These are phyloP conservation scores for Verticillium zaregamsianum DNA, from an alignment of 2,329 filamentous ascomycete genomes.

Conservation along the genomic window DNA sequence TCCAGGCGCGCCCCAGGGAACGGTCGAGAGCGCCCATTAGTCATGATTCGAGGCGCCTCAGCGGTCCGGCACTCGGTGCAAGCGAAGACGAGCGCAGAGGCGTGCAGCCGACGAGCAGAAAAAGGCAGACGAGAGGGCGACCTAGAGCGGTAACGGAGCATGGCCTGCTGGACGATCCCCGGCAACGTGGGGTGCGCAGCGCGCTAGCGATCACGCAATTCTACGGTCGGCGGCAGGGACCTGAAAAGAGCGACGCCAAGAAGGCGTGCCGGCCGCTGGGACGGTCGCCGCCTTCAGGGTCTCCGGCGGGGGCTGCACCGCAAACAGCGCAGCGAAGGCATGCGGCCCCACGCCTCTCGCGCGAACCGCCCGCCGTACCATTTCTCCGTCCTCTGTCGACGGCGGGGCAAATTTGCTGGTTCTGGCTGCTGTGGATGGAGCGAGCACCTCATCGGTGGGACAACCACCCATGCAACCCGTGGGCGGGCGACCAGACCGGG, in stretches of 20 bases:
- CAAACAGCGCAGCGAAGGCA: neutral
- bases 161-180: neutral
- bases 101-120: neutral
- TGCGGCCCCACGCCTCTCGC: neutral
- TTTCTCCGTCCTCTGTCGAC: neutral
- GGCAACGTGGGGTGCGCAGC: conserved; percentile 4
- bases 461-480: neutral
- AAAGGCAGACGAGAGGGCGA: neutral
- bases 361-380: neutral
- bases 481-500: too few relatives aligned
- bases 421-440: neutral
- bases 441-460: conserved; percentile 3
- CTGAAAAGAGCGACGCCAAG: neutral
- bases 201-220: conserved; percentile 5
- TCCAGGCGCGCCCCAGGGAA: neutral
- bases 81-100: neutral
- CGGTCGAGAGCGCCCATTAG: neutral
- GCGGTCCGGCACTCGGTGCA: neutral
- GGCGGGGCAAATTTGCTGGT: conserved; percentile 1
- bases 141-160: neutral
- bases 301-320: neutral
- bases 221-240: neutral
- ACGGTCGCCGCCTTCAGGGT: neutral
- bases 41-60: neutral
- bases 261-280: neutral